Evolutionary conservation across 2,329 filamentous ascomycete genomes (phyloP).

Genomic region (Microdochium bolleyi): DNA sequence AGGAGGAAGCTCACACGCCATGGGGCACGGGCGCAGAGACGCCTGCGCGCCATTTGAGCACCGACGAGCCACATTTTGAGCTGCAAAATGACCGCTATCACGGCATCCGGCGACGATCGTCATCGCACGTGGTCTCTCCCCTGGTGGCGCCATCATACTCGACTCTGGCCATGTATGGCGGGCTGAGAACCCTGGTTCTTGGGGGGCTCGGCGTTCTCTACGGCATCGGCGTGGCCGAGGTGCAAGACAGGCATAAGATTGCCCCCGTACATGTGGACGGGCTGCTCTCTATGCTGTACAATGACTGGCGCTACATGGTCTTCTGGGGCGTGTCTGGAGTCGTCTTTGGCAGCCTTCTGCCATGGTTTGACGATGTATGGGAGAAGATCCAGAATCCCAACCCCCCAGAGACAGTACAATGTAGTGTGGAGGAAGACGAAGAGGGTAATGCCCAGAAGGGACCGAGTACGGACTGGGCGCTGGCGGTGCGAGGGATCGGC

Average conservation of each 20-base stretch:
- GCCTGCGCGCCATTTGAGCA: conserved; percentile 38
- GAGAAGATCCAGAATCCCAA: conserved; percentile 30
- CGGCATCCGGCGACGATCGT: conserved; percentile 26
- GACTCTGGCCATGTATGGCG: conserved; percentile 37
- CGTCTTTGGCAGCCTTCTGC: conserved; percentile 68
- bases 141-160: conserved; percentile 17
- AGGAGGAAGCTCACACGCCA: conserved; percentile 57
- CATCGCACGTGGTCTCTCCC: conserved; percentile 18
- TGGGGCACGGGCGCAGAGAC: conserved; percentile 75
- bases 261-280: conserved; percentile 50
- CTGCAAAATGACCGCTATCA: conserved; percentile 18
- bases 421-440: conserved; percentile 10
- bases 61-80: conserved; percentile 16
- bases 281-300: conserved; percentile 28
- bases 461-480: conserved; percentile 63
- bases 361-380: conserved; percentile 76
- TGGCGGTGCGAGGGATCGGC: conserved; percentile 49
- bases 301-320: conserved; percentile 59
- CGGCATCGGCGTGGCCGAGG: conserved; percentile 69
- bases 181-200: conserved; percentile 54
- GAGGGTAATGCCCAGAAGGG: conserved; percentile 19
- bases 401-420: neutral
- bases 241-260: conserved; percentile 63
- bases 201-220: conserved; percentile 78
- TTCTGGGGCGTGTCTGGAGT: conserved; percentile 82